Percentiles rank a stretch among this genome's conserved stretches.
Conservation (phyloP, 768 basidiomycete species). For the Naematelia aurantialba region DNA sequence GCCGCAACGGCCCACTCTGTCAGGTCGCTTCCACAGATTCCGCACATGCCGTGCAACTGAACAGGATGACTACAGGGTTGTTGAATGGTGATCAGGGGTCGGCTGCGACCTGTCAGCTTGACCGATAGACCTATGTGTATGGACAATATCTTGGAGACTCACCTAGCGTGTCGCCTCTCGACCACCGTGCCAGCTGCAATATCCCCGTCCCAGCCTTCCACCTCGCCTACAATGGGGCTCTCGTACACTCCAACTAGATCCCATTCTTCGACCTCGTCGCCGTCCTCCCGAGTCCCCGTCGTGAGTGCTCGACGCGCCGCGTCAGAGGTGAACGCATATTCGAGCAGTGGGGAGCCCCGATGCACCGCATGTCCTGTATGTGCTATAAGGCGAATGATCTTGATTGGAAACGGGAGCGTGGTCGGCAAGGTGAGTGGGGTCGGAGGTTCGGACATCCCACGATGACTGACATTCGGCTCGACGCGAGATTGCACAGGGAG, state of each 20-base stretch:
- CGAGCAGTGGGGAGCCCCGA: slow-evolving; percentile 71
- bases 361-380: slow-evolving; percentile 54
- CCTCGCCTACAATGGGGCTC: slow-evolving; percentile 71
- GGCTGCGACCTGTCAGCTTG: slow-evolving; percentile 20
- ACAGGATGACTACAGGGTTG: slow-evolving; percentile 97
- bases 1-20: slow-evolving; percentile 51
- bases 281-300: slow-evolving; percentile 48
- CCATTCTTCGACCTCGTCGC: slow-evolving; percentile 54
- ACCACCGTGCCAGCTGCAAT: slow-evolving; percentile 26
- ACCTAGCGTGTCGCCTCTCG: slow-evolving; percentile 29
- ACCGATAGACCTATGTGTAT: neutral
- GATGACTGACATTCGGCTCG: neutral
- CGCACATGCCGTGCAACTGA: slow-evolving; percentile 87
- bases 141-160: slow-evolving; percentile 4
- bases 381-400: slow-evolving; percentile 66
- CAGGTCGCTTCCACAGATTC: slow-evolving; percentile 92
- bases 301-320: slow-evolving; percentile 30
- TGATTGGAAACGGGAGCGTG: slow-evolving; percentile 81
- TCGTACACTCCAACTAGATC: slow-evolving; percentile 89
- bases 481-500: neutral
- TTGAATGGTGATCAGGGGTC: slow-evolving; percentile 57
- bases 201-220: slow-evolving; percentile 61
- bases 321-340: slow-evolving; percentile 66
- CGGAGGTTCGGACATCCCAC: slow-evolving; percentile 35
- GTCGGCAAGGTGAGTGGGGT: slow-evolving; percentile 74